These are phyloP conservation scores for Durotheca rogersii DNA, from an alignment of 495 filamentous ascomycete genomes.

Conservation along the genomic window DNA sequence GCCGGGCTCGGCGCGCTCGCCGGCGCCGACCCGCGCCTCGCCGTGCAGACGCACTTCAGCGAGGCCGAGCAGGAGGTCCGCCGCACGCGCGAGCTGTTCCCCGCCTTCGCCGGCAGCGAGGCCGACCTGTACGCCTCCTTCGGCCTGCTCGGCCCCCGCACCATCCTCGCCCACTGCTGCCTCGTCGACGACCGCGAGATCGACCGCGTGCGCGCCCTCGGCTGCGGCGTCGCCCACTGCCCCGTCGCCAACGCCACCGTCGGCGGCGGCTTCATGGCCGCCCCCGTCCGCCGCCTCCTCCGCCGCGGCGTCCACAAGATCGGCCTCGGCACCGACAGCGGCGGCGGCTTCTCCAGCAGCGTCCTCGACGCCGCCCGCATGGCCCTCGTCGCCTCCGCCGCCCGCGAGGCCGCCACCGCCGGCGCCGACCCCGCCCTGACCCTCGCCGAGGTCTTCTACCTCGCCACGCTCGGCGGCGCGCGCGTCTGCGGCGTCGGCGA, in stretches of 20 bases:
- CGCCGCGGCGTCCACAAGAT: constrained; percentile 58
- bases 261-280: constrained; percentile 60
- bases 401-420: constrained; percentile 49
- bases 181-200: constrained; percentile 59
- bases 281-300: constrained; percentile 59
- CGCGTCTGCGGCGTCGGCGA: constrained; percentile 57
- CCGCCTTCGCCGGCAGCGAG: constrained; percentile 49
- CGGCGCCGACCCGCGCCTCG: constrained; percentile 49
- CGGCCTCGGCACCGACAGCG: constrained; percentile 65
- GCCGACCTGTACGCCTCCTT: constrained; percentile 57
- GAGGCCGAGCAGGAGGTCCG: constrained; percentile 58
- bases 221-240: constrained; percentile 63
- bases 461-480: constrained; percentile 65
- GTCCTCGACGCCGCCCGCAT: constrained; percentile 61
- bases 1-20: constrained; percentile 55
- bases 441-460: constrained; percentile 57
- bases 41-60: constrained; percentile 67
- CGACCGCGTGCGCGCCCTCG: constrained; percentile 43
- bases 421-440: constrained; percentile 52
- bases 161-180: constrained; percentile 66
- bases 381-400: constrained; percentile 62
- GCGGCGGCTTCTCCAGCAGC: constrained; percentile 62
- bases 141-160: constrained; percentile 53
- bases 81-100: constrained; percentile 54
- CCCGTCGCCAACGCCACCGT: constrained; percentile 65